These are phyloP conservation scores for Tephrocybe sp. DNA, from an alignment of 768 basidiomycete genomes.

Conservation along the genomic window DNA sequence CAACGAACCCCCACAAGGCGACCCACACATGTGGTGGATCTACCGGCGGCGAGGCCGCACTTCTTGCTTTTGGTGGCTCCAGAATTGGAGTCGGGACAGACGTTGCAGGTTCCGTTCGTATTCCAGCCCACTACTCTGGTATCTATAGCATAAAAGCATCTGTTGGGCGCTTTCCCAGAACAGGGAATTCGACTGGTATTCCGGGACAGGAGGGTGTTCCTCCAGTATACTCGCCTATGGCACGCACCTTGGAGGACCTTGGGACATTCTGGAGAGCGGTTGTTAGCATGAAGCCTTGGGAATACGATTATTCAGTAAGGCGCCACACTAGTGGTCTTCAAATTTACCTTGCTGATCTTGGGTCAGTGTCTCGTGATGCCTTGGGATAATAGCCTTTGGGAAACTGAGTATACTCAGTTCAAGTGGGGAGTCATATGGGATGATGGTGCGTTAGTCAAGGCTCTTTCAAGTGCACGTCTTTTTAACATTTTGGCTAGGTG, in stretches of 20 bases:
- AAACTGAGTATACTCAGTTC: conserved; percentile 27
- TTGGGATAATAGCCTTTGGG: background rate
- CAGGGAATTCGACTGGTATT: conserved; percentile 43
- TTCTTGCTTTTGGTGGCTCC: conserved; percentile 60
- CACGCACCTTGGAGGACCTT: conserved; percentile 58
- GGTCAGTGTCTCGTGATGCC: conserved; percentile 39
- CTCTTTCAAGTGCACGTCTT: conserved; percentile 15
- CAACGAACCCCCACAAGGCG: conserved; percentile 60
- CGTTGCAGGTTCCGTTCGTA: conserved; percentile 67
- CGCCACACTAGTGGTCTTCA: conserved; percentile 14
- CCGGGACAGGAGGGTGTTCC: conserved; percentile 63
- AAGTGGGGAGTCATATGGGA: conserved; percentile 66
- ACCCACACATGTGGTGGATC: conserved; percentile 64
- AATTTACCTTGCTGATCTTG: conserved; percentile 12
- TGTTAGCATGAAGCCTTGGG: conserved; percentile 63
- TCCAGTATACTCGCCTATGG: conserved; percentile 59
- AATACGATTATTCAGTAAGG: conserved; percentile 54
- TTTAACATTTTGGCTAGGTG: conserved; percentile 32
- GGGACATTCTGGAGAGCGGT: conserved; percentile 64
- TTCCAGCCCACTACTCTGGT: conserved; percentile 66
- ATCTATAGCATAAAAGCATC: conserved; percentile 58
- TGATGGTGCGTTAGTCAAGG: conserved; percentile 43
- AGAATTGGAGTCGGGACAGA: conserved; percentile 69
- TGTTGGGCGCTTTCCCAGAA: conserved; percentile 45
- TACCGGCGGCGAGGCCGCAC: conserved; percentile 65